phyloP scores from a whole-genome alignment of 2,329 filamentous ascomycete genomes.

The Hortaea sp. region DNA sequence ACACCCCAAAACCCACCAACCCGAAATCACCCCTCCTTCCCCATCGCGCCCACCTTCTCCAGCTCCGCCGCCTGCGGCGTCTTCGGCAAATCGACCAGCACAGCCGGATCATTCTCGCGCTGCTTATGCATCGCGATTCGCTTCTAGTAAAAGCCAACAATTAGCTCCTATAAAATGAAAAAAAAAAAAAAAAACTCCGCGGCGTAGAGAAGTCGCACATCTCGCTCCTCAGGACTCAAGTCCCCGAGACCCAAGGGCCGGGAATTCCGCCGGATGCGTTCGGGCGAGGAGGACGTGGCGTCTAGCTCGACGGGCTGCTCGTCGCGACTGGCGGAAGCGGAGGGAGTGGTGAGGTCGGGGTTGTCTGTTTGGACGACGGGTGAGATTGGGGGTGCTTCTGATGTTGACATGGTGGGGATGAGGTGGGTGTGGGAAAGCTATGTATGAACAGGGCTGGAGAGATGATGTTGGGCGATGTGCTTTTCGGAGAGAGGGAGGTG shows the following conservation, averaged over 20 bases:
- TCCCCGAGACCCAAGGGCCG: conserved; percentile 9
- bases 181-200: neutral
- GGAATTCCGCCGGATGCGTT: conserved; percentile 11
- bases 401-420: conserved; percentile 6
- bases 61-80: conserved; percentile 36
- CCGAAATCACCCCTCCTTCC: neutral
- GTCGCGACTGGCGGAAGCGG: conserved; percentile 32
- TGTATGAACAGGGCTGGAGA: too few species aligned
- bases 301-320: conserved; percentile 35
- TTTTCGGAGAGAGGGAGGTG: too few species aligned
- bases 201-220: conserved; percentile 3
- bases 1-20: neutral
- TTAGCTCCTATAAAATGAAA: neutral
- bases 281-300: neutral
- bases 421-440: too few species aligned
- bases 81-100: conserved; percentile 36
- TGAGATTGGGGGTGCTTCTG: conserved; percentile 15
- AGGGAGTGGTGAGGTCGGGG: conserved; percentile 26
- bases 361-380: conserved; percentile 12
- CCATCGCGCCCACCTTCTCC: conserved; percentile 17
- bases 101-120: conserved; percentile 32
- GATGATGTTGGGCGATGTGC: too few species aligned
- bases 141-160: conserved; percentile 18
- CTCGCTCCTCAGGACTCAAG: conserved; percentile 17
- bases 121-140: conserved; percentile 28